phyloP scores from a whole-genome alignment of 179 eudicot genomes.

The Beta macrorhiza region DNA sequence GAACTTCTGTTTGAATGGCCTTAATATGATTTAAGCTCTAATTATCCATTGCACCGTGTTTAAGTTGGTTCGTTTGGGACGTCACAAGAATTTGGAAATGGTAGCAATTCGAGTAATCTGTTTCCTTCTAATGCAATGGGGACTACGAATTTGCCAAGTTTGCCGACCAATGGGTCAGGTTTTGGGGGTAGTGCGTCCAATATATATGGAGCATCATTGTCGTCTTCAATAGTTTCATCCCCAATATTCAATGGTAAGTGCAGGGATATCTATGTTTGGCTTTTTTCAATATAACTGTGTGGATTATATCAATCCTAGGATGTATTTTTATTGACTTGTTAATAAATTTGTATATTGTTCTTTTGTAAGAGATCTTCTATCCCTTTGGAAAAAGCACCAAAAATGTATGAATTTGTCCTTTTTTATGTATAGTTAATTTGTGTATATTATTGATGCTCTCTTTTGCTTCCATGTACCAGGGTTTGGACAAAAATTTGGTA shows the following conservation, averaged over 20 bases:
- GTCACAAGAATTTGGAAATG: slow-evolving; percentile 16
- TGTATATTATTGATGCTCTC: background rate
- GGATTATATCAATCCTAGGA: background rate
- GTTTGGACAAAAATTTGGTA: slow-evolving; percentile 18
- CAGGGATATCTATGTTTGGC: background rate
- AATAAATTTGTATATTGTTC: background rate
- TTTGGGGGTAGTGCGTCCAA: slow-evolving; percentile 15
- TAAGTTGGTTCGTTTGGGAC: background rate
- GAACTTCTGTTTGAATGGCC: too few relatives aligned
- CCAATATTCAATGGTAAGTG: slow-evolving; percentile 2
- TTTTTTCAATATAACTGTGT: background rate
- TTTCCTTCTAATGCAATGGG: background rate
- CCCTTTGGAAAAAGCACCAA: background rate
- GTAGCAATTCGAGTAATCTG: background rate
- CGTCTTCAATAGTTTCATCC: background rate
- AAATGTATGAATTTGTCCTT: background rate
- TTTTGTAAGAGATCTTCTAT: background rate
- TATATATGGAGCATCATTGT: slow-evolving; percentile 7
- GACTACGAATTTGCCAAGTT: background rate
- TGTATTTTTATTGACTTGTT: background rate
- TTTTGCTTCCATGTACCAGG: slow-evolving; percentile 9
- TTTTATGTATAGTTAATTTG: background rate
- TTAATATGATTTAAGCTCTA: too few relatives aligned
- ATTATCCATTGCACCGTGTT: too few relatives aligned
- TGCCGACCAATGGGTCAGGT: background rate